These are phyloP conservation scores for Salix dunnii DNA, from an alignment of 345 rosid genomes.

Conservation along the genomic window DNA sequence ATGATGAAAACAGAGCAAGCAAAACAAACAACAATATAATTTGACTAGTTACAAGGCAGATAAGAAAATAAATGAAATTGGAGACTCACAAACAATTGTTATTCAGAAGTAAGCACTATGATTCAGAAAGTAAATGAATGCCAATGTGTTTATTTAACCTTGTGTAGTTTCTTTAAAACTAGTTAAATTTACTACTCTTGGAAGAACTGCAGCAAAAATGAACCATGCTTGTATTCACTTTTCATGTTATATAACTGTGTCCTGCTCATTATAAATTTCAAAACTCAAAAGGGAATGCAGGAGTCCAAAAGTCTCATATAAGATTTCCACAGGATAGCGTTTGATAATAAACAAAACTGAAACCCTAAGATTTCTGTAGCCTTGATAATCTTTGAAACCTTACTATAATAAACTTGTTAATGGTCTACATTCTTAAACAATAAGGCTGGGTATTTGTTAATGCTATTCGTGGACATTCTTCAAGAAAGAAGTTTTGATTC, in stretches of 20 bases:
- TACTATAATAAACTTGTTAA: background rate
- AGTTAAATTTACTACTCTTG: background rate
- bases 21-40: background rate
- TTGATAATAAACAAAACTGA: background rate
- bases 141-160: background rate
- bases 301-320: background rate
- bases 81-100: background rate
- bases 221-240: background rate
- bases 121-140: background rate
- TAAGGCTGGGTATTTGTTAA: background rate
- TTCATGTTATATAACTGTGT: background rate
- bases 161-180: background rate
- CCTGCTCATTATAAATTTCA: background rate
- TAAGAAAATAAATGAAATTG: background rate
- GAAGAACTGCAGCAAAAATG: background rate
- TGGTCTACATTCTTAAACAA: background rate
- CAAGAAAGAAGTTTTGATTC: background rate
- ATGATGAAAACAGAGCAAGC: background rate
- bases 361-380: background rate
- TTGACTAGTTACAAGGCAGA: background rate
- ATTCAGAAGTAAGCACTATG: background rate
- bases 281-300: background rate
- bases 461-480: background rate
- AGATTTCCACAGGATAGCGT: background rate
- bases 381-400: background rate